Percentiles rank a stretch among this genome's conserved stretches.
Evolutionary conservation across 495 filamentous ascomycete species (phyloP).

Genomic region (Emericellopsis terricola): DNA sequence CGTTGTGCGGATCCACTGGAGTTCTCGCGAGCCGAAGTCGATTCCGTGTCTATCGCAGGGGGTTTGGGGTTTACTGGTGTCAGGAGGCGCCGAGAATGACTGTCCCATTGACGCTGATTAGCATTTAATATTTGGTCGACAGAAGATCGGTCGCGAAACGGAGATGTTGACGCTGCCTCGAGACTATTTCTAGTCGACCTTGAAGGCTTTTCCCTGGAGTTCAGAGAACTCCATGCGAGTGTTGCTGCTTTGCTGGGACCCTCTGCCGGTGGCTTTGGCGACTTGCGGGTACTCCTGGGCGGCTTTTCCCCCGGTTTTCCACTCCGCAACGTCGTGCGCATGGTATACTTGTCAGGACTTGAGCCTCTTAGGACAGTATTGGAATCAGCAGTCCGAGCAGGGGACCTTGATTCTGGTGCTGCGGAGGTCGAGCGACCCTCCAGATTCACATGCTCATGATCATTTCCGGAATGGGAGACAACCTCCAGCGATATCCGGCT

Average conservation of each 20-base stretch:
- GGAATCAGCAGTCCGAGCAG: not conserved
- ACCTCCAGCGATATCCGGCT: no score
- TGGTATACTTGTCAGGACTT: conserved; percentile 67
- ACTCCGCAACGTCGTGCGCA: conserved; percentile 69
- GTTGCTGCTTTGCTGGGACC: conserved; percentile 74
- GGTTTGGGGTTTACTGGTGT: conserved; percentile 6
- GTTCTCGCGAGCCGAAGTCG: no score
- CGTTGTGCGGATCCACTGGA: conserved; percentile 4
- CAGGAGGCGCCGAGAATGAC: conserved; percentile 23
- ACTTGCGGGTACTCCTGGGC: conserved; percentile 29
- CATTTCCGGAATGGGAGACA: no score
- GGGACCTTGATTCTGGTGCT: conserved; percentile 8
- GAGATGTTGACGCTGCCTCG: no score
- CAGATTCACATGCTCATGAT: conserved; percentile 10
- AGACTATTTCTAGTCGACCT: no score
- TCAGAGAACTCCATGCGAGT: conserved; percentile 53
- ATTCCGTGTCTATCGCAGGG: no score
- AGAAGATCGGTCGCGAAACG: no score
- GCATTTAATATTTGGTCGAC: no score
- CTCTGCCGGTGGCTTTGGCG: conserved; percentile 8
- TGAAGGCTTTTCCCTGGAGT: conserved; percentile 7
- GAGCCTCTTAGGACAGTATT: conserved; percentile 11
- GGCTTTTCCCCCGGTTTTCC: conserved; percentile 40
- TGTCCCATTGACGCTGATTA: conserved; percentile 21
- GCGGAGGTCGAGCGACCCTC: no score